Percentiles rank a stretch among this genome's conserved stretches.
Evolutionary conservation across 2,329 filamentous ascomycete species (phyloP).

Genomic region (Aureobasidium sp.): DNA sequence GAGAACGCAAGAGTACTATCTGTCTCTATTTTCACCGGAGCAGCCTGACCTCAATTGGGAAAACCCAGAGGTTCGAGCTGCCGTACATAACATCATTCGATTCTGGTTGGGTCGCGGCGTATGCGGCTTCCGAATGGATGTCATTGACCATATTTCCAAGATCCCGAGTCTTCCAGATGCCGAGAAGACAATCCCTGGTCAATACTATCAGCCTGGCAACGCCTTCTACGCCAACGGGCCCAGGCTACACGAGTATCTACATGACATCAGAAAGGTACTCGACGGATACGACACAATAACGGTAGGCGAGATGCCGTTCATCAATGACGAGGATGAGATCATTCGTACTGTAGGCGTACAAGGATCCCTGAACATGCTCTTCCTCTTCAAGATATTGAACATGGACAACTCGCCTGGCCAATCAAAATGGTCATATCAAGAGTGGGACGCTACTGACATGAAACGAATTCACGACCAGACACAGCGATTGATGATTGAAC

Average conservation of each 20-base stretch:
- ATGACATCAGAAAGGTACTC: constrained; percentile 38
- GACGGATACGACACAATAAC: constrained; percentile 41
- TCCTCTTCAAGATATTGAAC: constrained; percentile 51
- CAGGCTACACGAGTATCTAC: constrained; percentile 38
- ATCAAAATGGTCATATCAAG: constrained; percentile 15
- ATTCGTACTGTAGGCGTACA: constrained; percentile 43
- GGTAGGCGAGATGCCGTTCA: constrained; percentile 44
- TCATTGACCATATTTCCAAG: constrained; percentile 22
- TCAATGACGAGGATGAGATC: constrained; percentile 41
- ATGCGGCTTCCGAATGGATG: constrained; percentile 31
- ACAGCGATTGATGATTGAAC: constrained; percentile 44
- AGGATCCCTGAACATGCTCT: constrained; percentile 58
- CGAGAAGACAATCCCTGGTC: constrained; percentile 15
- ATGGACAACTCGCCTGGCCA: constrained; percentile 40
- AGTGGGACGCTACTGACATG: constrained; percentile 15
- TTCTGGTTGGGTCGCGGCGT: constrained; percentile 72
- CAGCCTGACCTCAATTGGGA: constrained; percentile 85
- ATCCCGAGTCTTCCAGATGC: constrained; percentile 16
- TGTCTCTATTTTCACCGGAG: constrained; percentile 65
- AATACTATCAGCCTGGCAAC: constrained; percentile 15
- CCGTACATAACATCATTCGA: constrained; percentile 50
- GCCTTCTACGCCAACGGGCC: constrained; percentile 26
- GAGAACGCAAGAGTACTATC: constrained; percentile 64
- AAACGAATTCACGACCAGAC: constrained; percentile 21
- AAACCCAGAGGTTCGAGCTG: constrained; percentile 55